Evolutionary conservation across 2,329 filamentous ascomycete genomes (phyloP).

Genomic region (Ambrosiella beaveri): DNA sequence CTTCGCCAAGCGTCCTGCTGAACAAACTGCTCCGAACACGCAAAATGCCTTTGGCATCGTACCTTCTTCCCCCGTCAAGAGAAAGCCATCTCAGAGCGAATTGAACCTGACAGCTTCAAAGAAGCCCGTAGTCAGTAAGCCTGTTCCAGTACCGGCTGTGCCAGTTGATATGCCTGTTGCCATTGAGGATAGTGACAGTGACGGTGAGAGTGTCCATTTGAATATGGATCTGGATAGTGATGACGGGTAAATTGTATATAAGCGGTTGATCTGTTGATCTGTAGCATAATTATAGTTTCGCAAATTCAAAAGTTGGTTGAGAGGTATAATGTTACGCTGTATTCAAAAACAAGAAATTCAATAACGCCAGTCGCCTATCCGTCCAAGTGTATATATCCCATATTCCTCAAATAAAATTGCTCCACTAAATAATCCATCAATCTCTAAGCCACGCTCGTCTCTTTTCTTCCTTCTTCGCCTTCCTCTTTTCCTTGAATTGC

Average conservation of each 20-base stretch:
- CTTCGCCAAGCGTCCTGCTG: slow-evolving; percentile 4
- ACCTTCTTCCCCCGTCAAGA: slow-evolving; percentile 20
- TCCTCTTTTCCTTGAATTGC: slow-evolving; percentile 77
- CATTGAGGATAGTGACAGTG: slow-evolving; percentile 23
- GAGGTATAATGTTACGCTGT: neutral
- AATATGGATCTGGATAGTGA: slow-evolving; percentile 42
- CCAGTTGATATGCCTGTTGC: slow-evolving; percentile 14
- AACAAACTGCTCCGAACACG: slow-evolving; percentile 4
- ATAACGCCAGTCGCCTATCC: neutral
- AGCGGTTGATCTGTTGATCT: slow-evolving; percentile 4
- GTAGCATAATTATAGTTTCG: neutral
- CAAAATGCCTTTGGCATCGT: slow-evolving; percentile 8
- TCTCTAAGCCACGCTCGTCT: slow-evolving; percentile 78
- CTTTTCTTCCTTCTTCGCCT: slow-evolving; percentile 86
- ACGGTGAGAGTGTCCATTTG: slow-evolving; percentile 38
- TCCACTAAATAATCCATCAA: slow-evolving; percentile 27
- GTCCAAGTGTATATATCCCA: neutral
- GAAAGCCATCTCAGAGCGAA: slow-evolving; percentile 23
- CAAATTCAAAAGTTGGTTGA: neutral
- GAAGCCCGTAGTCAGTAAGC: slow-evolving; percentile 13
- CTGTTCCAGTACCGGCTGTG: slow-evolving; percentile 13
- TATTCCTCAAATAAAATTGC: no score
- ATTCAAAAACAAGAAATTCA: neutral
- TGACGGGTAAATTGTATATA: slow-evolving; percentile 19
- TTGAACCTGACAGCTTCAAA: slow-evolving; percentile 22